phyloP scores from a whole-genome alignment of 140 eudicot species.

The Ambrosia hybrid region DNA sequence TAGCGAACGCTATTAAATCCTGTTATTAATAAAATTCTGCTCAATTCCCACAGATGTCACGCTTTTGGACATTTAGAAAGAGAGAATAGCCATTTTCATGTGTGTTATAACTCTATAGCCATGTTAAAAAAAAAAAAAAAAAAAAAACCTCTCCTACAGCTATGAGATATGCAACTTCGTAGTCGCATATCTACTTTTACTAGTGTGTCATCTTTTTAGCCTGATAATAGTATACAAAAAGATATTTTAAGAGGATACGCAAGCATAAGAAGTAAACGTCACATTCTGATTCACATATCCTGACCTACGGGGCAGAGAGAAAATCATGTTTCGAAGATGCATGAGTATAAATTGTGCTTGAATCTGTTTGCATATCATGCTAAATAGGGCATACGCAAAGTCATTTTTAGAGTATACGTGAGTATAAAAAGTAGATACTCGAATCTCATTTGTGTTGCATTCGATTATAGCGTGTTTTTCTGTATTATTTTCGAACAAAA shows the following conservation, averaged over 20 bases:
- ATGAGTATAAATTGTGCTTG: not conserved
- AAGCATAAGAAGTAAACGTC: not conserved
- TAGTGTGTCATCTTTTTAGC: not conserved
- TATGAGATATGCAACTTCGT: not conserved
- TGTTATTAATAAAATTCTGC: not conserved
- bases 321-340: too few species aligned
- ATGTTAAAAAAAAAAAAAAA: not conserved
- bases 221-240: not conserved
- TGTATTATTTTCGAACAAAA: not conserved
- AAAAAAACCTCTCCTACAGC: not conserved
- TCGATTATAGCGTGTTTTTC: not conserved
- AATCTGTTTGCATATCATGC: not conserved
- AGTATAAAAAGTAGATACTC: not conserved
- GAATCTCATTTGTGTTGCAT: not conserved
- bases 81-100: not conserved
- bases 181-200: not conserved
- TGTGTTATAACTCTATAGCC: not conserved
- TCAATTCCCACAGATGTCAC: not conserved
- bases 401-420: not conserved
- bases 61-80: slow-evolving; percentile 3
- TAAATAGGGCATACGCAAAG: not conserved
- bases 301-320: not conserved
- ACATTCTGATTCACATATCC: not conserved
- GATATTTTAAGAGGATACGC: too few species aligned
- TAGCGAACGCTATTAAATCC: not conserved